Evolutionary conservation across 148 eudicot genomes (phyloP).

Genomic region (Fagopyrum tataricum): DNA sequence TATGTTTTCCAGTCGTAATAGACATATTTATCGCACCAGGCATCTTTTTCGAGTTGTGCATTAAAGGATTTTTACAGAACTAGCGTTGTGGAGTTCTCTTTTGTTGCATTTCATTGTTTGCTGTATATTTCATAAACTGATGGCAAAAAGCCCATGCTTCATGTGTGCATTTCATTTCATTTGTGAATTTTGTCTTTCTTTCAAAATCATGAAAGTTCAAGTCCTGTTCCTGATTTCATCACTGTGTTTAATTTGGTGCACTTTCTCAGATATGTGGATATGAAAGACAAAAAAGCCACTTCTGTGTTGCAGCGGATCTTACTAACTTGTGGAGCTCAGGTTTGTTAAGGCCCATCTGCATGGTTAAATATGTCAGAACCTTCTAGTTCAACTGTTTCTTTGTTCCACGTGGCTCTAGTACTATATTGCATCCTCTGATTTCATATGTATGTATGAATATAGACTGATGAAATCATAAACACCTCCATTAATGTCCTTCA

Average conservation of each 20-base stretch:
- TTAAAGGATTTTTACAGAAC: not conserved
- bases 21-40: not conserved
- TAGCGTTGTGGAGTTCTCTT: not conserved
- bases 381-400: not conserved
- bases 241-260: not conserved
- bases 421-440: not conserved
- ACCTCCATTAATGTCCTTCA: not conserved
- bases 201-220: not conserved
- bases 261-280: conserved; percentile 19
- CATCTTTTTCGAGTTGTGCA: not conserved
- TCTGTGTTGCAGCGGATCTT: conserved; percentile 42
- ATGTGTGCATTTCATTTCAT: not conserved
- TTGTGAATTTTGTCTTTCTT: not conserved
- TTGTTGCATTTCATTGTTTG: not conserved
- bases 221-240: not conserved
- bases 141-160: not conserved
- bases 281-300: conserved; percentile 53
- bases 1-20: not conserved
- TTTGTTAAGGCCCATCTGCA: conserved; percentile 17
- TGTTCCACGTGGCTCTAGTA: not conserved
- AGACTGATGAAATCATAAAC: not conserved
- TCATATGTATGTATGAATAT: not conserved
- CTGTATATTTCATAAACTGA: not conserved
- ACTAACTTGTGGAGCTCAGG: conserved; percentile 60
- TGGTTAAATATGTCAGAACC: not conserved